These are phyloP conservation scores for Fusarium ambrosium DNA, from an alignment of 2,329 filamentous ascomycete genomes.

Conservation along the genomic window DNA sequence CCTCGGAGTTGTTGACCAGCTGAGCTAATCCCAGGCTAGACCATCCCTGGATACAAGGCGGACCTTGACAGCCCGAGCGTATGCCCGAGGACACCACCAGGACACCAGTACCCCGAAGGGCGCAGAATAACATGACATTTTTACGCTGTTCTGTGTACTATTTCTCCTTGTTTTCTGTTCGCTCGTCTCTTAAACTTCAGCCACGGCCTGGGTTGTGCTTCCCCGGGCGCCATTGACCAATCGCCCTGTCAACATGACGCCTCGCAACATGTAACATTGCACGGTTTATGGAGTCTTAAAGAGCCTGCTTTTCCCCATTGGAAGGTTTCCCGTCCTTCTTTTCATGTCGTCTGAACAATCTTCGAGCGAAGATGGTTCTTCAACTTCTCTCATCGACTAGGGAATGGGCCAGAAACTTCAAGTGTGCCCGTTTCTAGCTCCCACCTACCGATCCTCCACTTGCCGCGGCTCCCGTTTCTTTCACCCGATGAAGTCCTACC, in stretches of 20 bases:
- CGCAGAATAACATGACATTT: not conserved
- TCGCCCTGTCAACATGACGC: slow-evolving; percentile 26
- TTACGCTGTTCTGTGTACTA: not conserved
- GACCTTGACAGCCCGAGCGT: slow-evolving; percentile 5
- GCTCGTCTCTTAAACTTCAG: not conserved
- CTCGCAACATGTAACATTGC: slow-evolving; percentile 12
- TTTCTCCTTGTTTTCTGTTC: not conserved
- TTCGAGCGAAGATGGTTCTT: not conserved
- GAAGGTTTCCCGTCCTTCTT: not conserved
- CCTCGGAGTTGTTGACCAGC: not conserved
- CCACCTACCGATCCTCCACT: not conserved
- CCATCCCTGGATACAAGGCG: not conserved
- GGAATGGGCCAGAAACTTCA: not conserved
- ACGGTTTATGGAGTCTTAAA: not conserved
- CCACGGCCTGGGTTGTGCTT: not conserved
- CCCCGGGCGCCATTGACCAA: slow-evolving; percentile 33
- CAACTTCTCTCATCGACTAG: not conserved
- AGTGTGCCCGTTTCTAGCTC: not conserved
- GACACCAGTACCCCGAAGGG: not conserved
- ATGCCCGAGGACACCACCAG: slow-evolving; percentile 3
- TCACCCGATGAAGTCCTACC: not conserved
- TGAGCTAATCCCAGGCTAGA: not conserved
- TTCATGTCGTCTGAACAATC: not conserved
- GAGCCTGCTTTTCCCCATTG: not conserved
- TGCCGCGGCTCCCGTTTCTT: not conserved